Evolutionary conservation across 2,329 filamentous ascomycete genomes (phyloP).

Genomic region (Claviceps citrina): DNA sequence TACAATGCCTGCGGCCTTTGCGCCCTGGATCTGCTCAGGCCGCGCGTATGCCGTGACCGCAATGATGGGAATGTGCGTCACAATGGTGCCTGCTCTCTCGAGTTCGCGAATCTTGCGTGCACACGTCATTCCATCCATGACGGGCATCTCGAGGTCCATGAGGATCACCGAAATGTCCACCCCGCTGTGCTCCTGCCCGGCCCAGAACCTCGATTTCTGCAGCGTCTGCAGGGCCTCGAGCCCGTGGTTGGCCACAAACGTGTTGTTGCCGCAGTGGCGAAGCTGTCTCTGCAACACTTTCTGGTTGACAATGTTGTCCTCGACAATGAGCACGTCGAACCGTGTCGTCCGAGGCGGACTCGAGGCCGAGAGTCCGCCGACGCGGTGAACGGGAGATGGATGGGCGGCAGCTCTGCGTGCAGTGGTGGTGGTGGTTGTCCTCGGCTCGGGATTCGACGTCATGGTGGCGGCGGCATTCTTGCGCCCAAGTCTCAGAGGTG

Average conservation of each 20-base stretch:
- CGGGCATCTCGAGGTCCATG: conserved; percentile 73
- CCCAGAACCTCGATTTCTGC: conserved; percentile 41
- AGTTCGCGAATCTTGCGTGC: conserved; percentile 53
- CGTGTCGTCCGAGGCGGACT: conserved; percentile 15
- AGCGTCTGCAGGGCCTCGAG: conserved; percentile 45
- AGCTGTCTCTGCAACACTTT: conserved; percentile 47
- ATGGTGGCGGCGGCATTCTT: conserved; percentile 8
- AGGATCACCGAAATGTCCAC: conserved; percentile 50
- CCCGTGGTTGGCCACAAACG: conserved; percentile 49
- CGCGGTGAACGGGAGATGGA: not conserved
- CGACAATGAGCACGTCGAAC: conserved; percentile 47
- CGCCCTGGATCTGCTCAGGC: conserved; percentile 56
- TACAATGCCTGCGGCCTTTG: conserved; percentile 58
- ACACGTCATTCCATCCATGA: conserved; percentile 69
- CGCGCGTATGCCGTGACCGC: conserved; percentile 73
- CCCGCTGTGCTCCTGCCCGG: conserved; percentile 28
- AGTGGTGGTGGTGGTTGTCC: conserved; percentile 7
- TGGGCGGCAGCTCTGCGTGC: too few relatives aligned
- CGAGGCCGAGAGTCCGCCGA: conserved; percentile 1
- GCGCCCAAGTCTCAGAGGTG: conserved; percentile 20
- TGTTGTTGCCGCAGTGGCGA: conserved; percentile 43
- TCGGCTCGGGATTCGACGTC: conserved; percentile 6
- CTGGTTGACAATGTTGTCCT: conserved; percentile 55
- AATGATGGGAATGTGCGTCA: conserved; percentile 58
- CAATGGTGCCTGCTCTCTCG: conserved; percentile 45